phyloP scores from a whole-genome alignment of 495 filamentous ascomycete species.

The Viridothelium virens region DNA sequence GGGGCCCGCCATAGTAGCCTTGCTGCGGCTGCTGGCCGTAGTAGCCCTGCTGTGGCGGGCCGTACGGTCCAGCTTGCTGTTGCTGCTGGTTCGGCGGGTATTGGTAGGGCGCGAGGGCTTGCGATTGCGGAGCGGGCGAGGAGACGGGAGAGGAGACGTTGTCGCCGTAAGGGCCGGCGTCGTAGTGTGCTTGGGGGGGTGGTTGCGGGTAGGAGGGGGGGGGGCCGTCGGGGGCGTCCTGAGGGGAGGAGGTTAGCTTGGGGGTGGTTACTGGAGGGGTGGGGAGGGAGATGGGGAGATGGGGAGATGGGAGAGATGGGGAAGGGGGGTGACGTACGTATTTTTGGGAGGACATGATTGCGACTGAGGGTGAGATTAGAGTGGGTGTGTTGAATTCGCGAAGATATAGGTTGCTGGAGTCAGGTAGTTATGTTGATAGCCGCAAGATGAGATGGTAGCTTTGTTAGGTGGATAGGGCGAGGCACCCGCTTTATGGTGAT shows the following conservation, averaged over 20 bases:
- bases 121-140: slow-evolving; percentile 17
- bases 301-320: neutral
- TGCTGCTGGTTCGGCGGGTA: neutral
- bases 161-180: slow-evolving; percentile 18
- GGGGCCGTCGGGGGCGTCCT: slow-evolving; percentile 19
- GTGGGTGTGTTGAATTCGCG: neutral
- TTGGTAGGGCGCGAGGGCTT: slow-evolving; percentile 14
- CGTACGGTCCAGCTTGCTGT: neutral
- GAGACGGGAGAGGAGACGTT: slow-evolving; percentile 11
- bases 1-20: slow-evolving; percentile 15
- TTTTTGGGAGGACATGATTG: slow-evolving; percentile 4
- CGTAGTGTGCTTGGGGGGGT: slow-evolving; percentile 24
- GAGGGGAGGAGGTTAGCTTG: slow-evolving; percentile 2
- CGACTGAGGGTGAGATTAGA: neutral
- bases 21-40: slow-evolving; percentile 11
- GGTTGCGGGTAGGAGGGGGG: slow-evolving; percentile 21
- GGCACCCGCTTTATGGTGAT: too few species aligned
- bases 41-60: too few species aligned
- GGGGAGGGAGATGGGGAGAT: neutral
- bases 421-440: neutral
- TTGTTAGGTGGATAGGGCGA: neutral
- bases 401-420: neutral
- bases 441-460: neutral
- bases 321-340: neutral
- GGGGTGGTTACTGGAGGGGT: neutral